Conservation (phyloP, 495 filamentous ascomycete genomes). For the Penicillium egyptiacum region DNA sequence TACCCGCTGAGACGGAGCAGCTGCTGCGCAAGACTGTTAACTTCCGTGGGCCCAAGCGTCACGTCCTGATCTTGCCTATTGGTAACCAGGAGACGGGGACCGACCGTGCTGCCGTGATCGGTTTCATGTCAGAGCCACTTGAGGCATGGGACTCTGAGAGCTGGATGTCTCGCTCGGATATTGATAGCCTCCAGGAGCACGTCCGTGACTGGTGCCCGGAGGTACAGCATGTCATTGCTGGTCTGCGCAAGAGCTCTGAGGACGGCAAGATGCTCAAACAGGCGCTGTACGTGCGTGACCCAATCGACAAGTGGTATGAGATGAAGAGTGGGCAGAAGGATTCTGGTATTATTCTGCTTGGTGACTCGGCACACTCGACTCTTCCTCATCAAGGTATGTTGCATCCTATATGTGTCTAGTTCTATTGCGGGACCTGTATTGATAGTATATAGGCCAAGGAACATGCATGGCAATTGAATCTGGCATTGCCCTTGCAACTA, state of each 20-base stretch:
- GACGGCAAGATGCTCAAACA: slow-evolving; percentile 34
- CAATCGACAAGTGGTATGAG: slow-evolving; percentile 31
- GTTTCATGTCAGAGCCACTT: slow-evolving; percentile 35
- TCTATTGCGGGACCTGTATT: not conserved
- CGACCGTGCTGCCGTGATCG: slow-evolving; percentile 30
- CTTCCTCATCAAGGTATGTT: slow-evolving; percentile 33
- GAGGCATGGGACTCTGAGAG: slow-evolving; percentile 35
- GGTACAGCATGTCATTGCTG: slow-evolving; percentile 32
- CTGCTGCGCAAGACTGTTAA: slow-evolving; percentile 32
- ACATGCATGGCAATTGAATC: slow-evolving; percentile 38
- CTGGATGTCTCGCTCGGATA: slow-evolving; percentile 38
- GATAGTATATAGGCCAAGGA: slow-evolving; percentile 26
- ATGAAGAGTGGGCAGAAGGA: slow-evolving; percentile 27
- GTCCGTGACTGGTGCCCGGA: slow-evolving; percentile 36
- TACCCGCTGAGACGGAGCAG: slow-evolving; percentile 28
- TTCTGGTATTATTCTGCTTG: slow-evolving; percentile 31
- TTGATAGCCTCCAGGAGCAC: slow-evolving; percentile 31
- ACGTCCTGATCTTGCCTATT: slow-evolving; percentile 31
- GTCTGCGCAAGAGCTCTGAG: slow-evolving; percentile 26
- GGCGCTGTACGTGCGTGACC: slow-evolving; percentile 32
- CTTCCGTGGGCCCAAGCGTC: slow-evolving; percentile 33
- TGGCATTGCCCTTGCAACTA: slow-evolving; percentile 31
- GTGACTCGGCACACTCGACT: slow-evolving; percentile 34
- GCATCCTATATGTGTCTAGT: not conserved
- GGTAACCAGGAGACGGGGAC: slow-evolving; percentile 29